Percentiles rank a stretch among this genome's conserved stretches.
These are phyloP conservation scores for Taphrina wiesneri DNA, from an alignment of 1,139 yeast genomes.

Conservation along the genomic window DNA sequence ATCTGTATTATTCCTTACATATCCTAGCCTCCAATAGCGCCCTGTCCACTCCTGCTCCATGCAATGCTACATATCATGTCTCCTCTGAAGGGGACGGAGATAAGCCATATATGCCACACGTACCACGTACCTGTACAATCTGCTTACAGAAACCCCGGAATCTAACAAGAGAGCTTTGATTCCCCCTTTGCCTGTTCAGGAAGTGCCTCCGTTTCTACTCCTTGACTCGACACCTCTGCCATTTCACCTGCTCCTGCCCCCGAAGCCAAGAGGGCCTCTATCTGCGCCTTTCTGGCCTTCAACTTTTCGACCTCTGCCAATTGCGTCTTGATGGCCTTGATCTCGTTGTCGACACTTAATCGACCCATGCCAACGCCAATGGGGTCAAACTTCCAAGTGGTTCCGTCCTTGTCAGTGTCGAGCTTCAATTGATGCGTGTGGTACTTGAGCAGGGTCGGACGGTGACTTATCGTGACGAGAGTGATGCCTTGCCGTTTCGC, in stretches of 20 bases:
- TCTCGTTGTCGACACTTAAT: constrained; percentile 19
- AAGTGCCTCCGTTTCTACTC: not conserved
- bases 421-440: constrained; percentile 68
- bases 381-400: constrained; percentile 51
- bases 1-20: not conserved
- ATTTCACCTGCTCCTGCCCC: not conserved
- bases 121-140: too few relatives aligned
- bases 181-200: not conserved
- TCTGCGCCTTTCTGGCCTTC: constrained; percentile 8
- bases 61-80: too few relatives aligned
- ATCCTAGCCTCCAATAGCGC: not conserved
- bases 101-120: too few relatives aligned
- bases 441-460: constrained; percentile 81
- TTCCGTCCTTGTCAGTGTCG: constrained; percentile 60
- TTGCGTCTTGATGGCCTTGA: constrained; percentile 4
- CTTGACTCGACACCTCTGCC: not conserved
- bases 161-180: not conserved
- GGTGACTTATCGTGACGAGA: constrained; percentile 78
- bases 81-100: too few relatives aligned
- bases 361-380: constrained; percentile 39
- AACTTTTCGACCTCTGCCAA: constrained; percentile 35
- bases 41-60: not conserved
- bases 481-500: constrained; percentile 71
- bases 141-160: too few relatives aligned
- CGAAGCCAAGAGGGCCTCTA: constrained; percentile 8